Base-by-base conservation (phyloP, 176 grass and related monocot genomes). In the Oryza rufipogon region DNA sequence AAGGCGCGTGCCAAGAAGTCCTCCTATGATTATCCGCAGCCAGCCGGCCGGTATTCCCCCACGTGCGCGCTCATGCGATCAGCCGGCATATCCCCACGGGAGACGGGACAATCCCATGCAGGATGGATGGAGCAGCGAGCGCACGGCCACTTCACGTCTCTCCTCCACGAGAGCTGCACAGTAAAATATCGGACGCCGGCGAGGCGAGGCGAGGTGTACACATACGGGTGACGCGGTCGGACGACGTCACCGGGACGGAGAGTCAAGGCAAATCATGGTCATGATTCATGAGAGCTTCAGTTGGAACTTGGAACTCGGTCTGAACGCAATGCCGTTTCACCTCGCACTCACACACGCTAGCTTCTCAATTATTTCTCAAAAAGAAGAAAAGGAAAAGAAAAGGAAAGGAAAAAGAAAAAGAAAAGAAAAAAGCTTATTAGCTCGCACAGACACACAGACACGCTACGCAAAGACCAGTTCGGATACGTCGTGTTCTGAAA, bases 11-110 rank as follows among this genome's bases (percentile, higher is more conserved):
- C 20, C 20, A 56, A 41, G 0, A 86, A 82, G 88, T 90, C 83
- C 3, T 23, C 56, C 66, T 20, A 64, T 86, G 73, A 39, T 90
- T 86, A 86, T 86, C 83, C 83, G 23, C 20, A 8, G 6, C 33
- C 46, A 60, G 6, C 33, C 46, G 58, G 14, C 23, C 41, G 9
- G 15, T 81, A 86, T 82, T 86, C 44, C 60, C 79, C 11, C 88
- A 90, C 83, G 88, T 90, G 83, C 83, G 52, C 15, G 17, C 54
- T 58, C 54, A 58, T 58, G 28, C 30, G 6, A 20, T 46, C 51
- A 5, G 0, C 3, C 23, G 13, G 66, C 78, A n/a, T 85, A 75
- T 77, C 78, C 83, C 49, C 30, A 32, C 30, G 30, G 30, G 30
- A 32, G 30, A 80, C 26, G 36, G 64, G 70, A 41, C 28, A 41